A percentile compares a stretch with the other conserved stretches of the same genome.
phyloP scores from a whole-genome alignment of 139 green algal species.

The Haematococcus lacustris region DNA sequence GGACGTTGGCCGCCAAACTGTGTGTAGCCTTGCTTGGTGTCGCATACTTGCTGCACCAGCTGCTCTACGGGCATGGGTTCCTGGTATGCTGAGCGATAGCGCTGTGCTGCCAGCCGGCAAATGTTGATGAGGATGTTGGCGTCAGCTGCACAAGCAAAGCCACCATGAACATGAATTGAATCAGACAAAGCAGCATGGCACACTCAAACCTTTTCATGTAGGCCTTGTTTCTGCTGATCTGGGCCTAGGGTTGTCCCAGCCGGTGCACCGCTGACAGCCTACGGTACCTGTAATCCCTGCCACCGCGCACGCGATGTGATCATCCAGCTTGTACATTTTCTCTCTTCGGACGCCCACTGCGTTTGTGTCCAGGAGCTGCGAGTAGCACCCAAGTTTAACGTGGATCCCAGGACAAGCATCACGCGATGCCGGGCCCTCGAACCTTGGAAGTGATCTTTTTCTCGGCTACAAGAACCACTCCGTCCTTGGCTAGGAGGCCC shows the following conservation, averaged over 20 bases:
- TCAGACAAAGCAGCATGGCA: neutral
- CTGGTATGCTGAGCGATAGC: slow-evolving; percentile 85
- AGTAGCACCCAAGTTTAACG: no score
- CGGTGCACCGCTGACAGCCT: no score
- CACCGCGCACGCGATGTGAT: slow-evolving; percentile 91
- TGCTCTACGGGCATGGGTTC: slow-evolving; percentile 97
- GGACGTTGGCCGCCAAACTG: slow-evolving; percentile 95
- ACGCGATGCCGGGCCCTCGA: no score
- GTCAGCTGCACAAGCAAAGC: slow-evolving; percentile 59
- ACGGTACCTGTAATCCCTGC: slow-evolving; percentile 92
- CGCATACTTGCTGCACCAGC: slow-evolving; percentile 87
- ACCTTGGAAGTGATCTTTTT: slow-evolving; percentile 98
- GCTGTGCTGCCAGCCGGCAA: slow-evolving; percentile 75
- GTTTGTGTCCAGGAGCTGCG: slow-evolving; percentile 82
- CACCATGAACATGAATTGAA: neutral
- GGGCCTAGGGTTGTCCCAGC: no score
- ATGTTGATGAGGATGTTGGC: slow-evolving; percentile 98
- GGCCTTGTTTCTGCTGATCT: no score
- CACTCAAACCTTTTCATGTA: neutral
- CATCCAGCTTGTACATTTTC: slow-evolving; percentile 99
- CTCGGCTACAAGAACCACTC: slow-evolving; percentile 92
- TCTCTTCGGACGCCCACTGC: slow-evolving; percentile 85
- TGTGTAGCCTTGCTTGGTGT: slow-evolving; percentile 98
- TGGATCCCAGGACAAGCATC: no score
- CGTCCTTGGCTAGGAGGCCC: slow-evolving; percentile 83